Evolutionary conservation across 257 asterid species (phyloP).

Genomic region (Capsicum chinense): DNA sequence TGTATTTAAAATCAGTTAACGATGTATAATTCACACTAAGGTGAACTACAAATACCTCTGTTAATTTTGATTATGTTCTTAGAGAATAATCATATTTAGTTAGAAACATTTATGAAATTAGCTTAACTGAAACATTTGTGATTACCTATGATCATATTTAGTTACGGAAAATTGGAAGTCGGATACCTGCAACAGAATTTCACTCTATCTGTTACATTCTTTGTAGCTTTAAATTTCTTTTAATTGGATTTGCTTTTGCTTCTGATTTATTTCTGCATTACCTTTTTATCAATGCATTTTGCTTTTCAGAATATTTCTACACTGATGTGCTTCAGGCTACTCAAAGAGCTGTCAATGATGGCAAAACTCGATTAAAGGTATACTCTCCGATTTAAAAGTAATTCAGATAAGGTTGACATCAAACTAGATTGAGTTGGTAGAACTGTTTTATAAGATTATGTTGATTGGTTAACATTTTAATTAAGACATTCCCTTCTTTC

Average conservation of each 20-base stretch:
- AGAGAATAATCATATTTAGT: neutral
- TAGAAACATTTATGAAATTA: neutral
- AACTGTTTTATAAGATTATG: neutral
- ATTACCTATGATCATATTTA: too few relatives aligned
- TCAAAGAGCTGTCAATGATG: conserved; percentile 72
- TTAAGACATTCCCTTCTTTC: neutral
- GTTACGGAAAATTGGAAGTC: too few relatives aligned
- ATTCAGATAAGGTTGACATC: too few relatives aligned
- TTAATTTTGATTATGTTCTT: neutral
- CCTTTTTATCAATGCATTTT: too few relatives aligned
- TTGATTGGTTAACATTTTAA: neutral
- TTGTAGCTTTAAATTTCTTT: neutral
- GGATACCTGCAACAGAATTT: neutral
- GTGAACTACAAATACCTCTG: neutral
- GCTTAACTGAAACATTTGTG: neutral
- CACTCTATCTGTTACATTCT: neutral
- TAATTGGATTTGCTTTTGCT: neutral
- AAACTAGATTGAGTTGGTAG: neutral
- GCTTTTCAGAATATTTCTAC: conserved; percentile 47
- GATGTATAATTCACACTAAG: neutral
- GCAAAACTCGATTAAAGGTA: conserved; percentile 89
- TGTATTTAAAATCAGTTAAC: neutral
- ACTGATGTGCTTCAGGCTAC: conserved; percentile 87
- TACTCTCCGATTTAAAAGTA: neutral
- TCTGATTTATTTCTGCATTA: neutral